Percentiles rank a stretch among this genome's conserved stretches.
phyloP scores from a whole-genome alignment of 805 yeast genomes.

The Isabelozyma heimii region DNA sequence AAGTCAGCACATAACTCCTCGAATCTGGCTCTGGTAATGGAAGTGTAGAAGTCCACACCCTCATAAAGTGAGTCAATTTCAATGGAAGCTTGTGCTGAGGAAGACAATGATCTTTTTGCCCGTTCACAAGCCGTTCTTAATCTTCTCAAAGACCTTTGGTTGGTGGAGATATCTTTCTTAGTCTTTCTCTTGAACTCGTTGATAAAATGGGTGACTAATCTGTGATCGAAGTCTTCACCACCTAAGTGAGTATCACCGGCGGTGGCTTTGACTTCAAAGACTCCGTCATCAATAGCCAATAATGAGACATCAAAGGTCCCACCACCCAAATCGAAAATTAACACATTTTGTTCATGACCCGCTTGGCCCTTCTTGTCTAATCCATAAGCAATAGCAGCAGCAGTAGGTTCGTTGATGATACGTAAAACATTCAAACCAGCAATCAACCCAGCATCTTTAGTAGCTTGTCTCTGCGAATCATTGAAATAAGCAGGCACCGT shows the following conservation, averaged over 20 bases:
- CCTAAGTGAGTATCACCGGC: conserved; percentile 97
- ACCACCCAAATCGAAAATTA: conserved; percentile 95
- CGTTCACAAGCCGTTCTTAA: conserved; percentile 97
- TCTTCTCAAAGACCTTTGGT: conserved; percentile 86
- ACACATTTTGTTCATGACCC: conserved; percentile 81
- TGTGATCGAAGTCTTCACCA: conserved; percentile 94
- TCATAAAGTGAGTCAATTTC: conserved; percentile 94
- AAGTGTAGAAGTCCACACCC: conserved; percentile 93
- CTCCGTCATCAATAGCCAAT: conserved; percentile 85
- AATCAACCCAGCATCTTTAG: conserved; percentile 43
- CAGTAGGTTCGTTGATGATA: conserved; percentile 45
- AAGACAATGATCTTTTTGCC: conserved; percentile 94
- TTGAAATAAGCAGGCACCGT: conserved; percentile 45
- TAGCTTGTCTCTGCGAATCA: conserved; percentile 45
- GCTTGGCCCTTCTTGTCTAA: conserved; percentile 22
- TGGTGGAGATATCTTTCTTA: conserved; percentile 75
- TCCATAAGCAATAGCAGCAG: conserved; percentile 46
- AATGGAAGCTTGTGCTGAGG: conserved; percentile 92
- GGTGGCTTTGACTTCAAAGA: conserved; percentile 88
- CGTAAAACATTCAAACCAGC: conserved; percentile 46
- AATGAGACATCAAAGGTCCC: conserved; percentile 95
- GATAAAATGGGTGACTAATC: conserved; percentile 83
- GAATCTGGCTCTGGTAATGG: conserved; percentile 95
- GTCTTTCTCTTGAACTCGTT: conserved; percentile 95
- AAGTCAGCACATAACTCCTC: conserved; percentile 93